Evolutionary conservation across 164 flowering plant species (phyloP).

Genomic region (Euptelea pleiosperma): DNA sequence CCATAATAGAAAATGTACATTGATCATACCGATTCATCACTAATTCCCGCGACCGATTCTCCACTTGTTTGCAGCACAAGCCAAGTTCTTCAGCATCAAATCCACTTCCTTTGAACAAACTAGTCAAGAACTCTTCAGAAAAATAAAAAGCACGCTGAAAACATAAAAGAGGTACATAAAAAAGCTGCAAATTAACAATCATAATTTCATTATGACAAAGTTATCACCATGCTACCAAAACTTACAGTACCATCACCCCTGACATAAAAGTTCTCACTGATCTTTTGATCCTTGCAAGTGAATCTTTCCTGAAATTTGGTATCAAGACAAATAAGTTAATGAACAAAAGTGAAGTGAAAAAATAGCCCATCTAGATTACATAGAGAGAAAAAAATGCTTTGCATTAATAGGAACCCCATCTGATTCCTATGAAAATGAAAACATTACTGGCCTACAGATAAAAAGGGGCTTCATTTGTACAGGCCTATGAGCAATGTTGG

Average conservation of each 20-base stretch:
- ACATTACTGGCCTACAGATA: no score
- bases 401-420: no score
- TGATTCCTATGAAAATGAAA: no score
- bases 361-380: background rate
- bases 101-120: conserved; percentile 67
- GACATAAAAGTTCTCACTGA: conserved; percentile 91
- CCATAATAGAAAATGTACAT: background rate
- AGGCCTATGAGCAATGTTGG: no score
- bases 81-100: conserved; percentile 59
- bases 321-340: conserved; percentile 5
- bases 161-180: conserved; percentile 4
- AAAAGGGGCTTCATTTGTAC: no score
- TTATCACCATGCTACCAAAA: conserved; percentile 10
- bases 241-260: conserved; percentile 99
- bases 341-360: background rate
- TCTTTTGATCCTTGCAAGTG: conserved; percentile 76
- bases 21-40: conserved; percentile 77
- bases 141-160: conserved; percentile 94
- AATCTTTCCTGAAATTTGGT: conserved; percentile 62
- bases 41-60: conserved; percentile 80
- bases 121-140: conserved; percentile 72
- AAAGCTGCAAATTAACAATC: conserved; percentile 5
- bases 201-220: background rate
- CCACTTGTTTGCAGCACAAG: conserved; percentile 88
- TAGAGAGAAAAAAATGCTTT: background rate